phyloP scores from a whole-genome alignment of 305 asterid species.

The Stenogyne calaminthoides region DNA sequence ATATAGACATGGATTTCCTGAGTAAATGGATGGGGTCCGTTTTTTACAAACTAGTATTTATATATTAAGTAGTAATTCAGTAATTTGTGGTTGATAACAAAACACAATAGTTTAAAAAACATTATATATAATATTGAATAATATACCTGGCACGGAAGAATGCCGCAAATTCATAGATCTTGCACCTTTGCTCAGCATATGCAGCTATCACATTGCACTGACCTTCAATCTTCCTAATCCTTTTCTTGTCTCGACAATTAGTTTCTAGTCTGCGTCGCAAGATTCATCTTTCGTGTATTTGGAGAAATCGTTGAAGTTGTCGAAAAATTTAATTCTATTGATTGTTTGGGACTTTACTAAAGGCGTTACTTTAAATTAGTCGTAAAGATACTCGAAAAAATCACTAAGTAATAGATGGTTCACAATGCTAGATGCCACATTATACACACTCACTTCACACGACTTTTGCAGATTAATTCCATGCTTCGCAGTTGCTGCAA shows the following conservation, averaged over 20 bases:
- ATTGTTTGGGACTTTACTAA: neutral
- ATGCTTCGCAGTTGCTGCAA: slow-evolving; percentile 37
- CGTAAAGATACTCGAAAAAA: slow-evolving; percentile 26
- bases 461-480: neutral
- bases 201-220: slow-evolving; percentile 27
- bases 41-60: too few relatives aligned
- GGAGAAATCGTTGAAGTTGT: slow-evolving; percentile 24
- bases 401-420: slow-evolving; percentile 28
- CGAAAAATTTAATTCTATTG: neutral
- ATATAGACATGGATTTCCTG: too few relatives aligned
- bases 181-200: slow-evolving; percentile 34
- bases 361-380: slow-evolving; percentile 29
- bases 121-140: too few relatives aligned
- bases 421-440: slow-evolving; percentile 21
- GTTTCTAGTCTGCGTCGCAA: neutral
- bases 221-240: neutral
- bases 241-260: neutral
- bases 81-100: too few relatives aligned
- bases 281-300: slow-evolving; percentile 23
- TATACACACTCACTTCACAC: slow-evolving; percentile 23
- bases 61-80: too few relatives aligned
- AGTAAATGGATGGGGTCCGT: too few relatives aligned
- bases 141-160: slow-evolving; percentile 37
- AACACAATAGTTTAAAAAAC: too few relatives aligned
- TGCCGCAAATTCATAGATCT: slow-evolving; percentile 31